A percentile compares a stretch with the other conserved stretches of the same genome.
These are phyloP conservation scores for Graphium sp. DNA, from an alignment of 2,329 filamentous ascomycete genomes.

Conservation along the genomic window DNA sequence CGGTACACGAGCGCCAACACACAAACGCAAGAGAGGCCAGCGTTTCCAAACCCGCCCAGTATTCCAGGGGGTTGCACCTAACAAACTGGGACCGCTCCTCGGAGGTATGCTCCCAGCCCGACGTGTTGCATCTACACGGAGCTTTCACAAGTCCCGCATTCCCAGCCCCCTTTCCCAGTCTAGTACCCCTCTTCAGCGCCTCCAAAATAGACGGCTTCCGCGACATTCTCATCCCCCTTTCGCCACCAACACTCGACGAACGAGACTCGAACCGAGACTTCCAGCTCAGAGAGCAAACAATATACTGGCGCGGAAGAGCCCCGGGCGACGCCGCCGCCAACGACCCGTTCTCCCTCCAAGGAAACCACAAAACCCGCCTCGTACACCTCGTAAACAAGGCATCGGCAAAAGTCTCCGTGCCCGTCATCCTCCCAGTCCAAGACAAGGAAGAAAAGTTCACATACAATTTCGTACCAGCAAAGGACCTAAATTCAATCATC, in stretches of 20 bases:
- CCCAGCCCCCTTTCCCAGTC: conserved; percentile 41
- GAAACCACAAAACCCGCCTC: conserved; percentile 54
- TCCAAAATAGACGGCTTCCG: conserved; percentile 56
- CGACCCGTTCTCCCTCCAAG: conserved; percentile 44
- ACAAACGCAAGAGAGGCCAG: conserved; percentile 17
- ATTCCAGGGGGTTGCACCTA: conserved; percentile 52
- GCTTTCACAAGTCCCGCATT: conserved; percentile 48
- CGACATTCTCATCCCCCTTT: conserved; percentile 60
- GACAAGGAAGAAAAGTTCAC: conserved; percentile 23
- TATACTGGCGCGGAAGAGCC: conserved; percentile 76
- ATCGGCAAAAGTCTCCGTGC: conserved; percentile 26
- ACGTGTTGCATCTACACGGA: conserved; percentile 55
- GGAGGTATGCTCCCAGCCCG: conserved; percentile 61
- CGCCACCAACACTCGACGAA: conserved; percentile 22
- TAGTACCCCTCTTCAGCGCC: conserved; percentile 62
- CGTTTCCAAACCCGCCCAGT: conserved; percentile 11
- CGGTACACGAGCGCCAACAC: conserved; percentile 10
- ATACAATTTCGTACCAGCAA: conserved; percentile 36
- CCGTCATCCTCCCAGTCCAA: conserved; percentile 36
- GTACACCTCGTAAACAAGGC: conserved; percentile 51
- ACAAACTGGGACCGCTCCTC: conserved; percentile 47
- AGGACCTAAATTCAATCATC: conserved; percentile 34
- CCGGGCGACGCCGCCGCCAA: too few relatives aligned
- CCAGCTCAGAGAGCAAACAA: conserved; percentile 39
- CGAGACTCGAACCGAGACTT: conserved; percentile 30